phyloP scores from a whole-genome alignment of 179 eudicot species.

The Silene noctiflora region DNA sequence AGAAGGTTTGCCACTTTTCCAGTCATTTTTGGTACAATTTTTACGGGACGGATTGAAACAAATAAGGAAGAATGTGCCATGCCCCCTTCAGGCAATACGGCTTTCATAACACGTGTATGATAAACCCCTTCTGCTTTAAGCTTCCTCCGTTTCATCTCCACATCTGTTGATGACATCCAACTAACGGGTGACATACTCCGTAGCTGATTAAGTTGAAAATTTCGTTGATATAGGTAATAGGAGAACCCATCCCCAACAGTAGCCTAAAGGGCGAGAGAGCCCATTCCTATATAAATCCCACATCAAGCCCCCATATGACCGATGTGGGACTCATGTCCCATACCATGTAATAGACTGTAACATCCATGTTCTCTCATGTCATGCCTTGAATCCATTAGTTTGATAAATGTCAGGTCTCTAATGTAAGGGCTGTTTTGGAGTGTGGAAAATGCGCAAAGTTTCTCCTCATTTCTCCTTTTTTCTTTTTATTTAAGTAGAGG shows the following conservation, averaged over 20 bases:
- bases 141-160: neutral
- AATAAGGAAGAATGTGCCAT: too few species aligned
- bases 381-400: neutral
- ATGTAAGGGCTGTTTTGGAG: constrained; percentile 1
- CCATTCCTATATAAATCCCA: too few species aligned
- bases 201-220: neutral
- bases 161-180: neutral
- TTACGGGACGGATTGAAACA: too few species aligned
- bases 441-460: neutral
- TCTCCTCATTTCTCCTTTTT: neutral
- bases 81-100: too few species aligned
- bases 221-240: neutral
- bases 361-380: neutral
- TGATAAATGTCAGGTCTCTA: neutral
- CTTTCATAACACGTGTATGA: neutral
- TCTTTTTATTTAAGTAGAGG: neutral
- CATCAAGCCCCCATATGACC: too few species aligned
- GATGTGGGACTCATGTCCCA: too few species aligned
- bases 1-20: too few species aligned
- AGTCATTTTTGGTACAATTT: too few species aligned
- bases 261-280: too few species aligned
- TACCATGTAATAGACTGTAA: too few species aligned
- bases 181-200: neutral
- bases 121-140: neutral
- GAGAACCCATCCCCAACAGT: too few species aligned